Evolutionary conservation across 1,284 basidiomycete genomes (phyloP), one percentile per base, ranked within the genome.

Genomic region (Vanrija sp.): DNA sequence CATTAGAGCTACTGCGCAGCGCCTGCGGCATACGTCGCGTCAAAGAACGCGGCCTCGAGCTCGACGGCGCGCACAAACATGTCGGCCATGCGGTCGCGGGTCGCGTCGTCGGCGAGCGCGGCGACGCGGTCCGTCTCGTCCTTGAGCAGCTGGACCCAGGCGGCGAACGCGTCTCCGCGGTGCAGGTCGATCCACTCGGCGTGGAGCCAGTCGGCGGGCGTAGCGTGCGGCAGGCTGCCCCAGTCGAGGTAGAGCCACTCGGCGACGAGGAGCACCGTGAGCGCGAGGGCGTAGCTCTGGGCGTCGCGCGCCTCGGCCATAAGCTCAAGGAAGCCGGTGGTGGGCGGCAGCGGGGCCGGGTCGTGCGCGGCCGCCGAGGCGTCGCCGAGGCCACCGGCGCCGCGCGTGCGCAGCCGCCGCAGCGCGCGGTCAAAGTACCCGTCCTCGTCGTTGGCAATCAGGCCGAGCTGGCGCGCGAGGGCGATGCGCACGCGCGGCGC

Each of bases 171-270:
- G 12, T 9, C 18, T 0, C 60, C 60, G 51, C 60, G 53, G 38
- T 61, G 60, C 38, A 61, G 53, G n/a, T 61, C 60, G 60, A 61
- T 61, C 60, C 60, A 61, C 42, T 58, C 60, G 40, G 48, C 28
- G 44, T 55, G 34, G 0, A 61, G 38, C 60, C 60, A 61, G 50
- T 61, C 51, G 0, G 19, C 10, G 2, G 60, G 60, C 6, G 26
- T 38, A 5, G 44, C 5, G 7, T 15, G 25, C 1, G 21, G 1
- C 15, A 40, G 42, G 16, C 47, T 57, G 23, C 52, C 59, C 60
- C 60, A 61, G 55, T 61, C 60, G 51, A 58, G 55, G 51, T 61
- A 61, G 19, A 61, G 50, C 60, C 60, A 61, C 51, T 61, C 60
- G 38, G 60, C 60, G 26, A 61, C 60, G n/a, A 61, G 60, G 5